phyloP scores from a whole-genome alignment of 1,284 basidiomycete genomes.

The Fistulina hepatica region DNA sequence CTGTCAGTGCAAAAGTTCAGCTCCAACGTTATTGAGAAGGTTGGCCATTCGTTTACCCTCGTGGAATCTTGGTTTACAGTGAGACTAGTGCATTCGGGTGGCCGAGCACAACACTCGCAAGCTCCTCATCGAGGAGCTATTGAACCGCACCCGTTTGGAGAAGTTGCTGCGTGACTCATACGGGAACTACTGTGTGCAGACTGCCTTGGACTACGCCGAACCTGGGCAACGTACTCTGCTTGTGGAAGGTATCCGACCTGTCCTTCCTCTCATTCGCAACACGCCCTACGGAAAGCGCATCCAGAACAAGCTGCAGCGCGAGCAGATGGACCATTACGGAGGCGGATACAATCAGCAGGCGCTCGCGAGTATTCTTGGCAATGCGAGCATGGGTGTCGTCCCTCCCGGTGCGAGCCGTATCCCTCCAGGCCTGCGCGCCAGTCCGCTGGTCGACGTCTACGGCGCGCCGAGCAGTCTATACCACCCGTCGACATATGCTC shows the following conservation, averaged over 20 bases:
- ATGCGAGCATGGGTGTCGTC: conserved; percentile 49
- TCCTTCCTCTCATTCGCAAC: conserved; percentile 90
- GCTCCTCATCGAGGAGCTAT: conserved; percentile 89
- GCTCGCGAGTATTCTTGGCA: conserved; percentile 45
- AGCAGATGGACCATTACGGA: conserved; percentile 67
- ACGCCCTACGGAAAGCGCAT: conserved; percentile 97
- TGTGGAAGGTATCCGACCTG: conserved; percentile 94
- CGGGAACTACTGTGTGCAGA: conserved; percentile 95
- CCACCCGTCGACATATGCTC: conserved; percentile 39
- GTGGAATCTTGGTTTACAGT: conserved; percentile 12
- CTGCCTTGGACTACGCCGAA: conserved; percentile 92
- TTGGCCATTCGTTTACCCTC: conserved; percentile 20
- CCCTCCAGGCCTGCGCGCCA: conserved; percentile 39
- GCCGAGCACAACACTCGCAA: conserved; percentile 92
- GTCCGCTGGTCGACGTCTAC: conserved; percentile 59
- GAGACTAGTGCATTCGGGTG: conserved; percentile 83
- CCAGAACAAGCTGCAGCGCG: conserved; percentile 92
- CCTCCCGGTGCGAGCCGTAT: conserved; percentile 41
- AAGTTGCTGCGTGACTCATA: conserved; percentile 93
- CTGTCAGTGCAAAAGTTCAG: conserved; percentile 98
- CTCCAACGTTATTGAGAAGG: conserved; percentile 91
- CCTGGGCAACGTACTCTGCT: conserved; percentile 75
- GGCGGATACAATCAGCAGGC: conserved; percentile 53
- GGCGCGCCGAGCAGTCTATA: conserved; percentile 52
- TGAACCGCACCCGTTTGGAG: conserved; percentile 91